phyloP scores from a whole-genome alignment of 2,329 filamentous ascomycete genomes.

The Boeremia exigua region DNA sequence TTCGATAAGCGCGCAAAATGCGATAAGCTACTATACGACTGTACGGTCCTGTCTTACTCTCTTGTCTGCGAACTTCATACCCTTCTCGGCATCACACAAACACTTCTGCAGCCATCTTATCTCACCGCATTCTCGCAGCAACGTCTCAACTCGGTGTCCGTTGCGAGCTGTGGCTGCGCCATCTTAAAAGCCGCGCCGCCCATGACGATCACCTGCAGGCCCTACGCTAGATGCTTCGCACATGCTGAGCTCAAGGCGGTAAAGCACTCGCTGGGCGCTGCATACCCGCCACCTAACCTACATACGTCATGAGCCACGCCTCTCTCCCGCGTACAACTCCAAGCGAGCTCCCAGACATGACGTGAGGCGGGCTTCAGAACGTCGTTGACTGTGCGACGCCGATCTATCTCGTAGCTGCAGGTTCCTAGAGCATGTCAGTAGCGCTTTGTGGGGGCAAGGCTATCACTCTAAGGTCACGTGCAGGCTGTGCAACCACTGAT shows the following conservation, averaged over 20 bases:
- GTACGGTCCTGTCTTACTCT: neutral
- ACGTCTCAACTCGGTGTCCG: conserved; percentile 6
- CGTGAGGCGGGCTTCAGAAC: neutral
- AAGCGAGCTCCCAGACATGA: neutral
- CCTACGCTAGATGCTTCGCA: conserved; percentile 12
- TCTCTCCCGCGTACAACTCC: neutral
- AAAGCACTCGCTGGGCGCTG: neutral
- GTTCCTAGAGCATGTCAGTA: too few species aligned
- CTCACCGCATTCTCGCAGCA: conserved; percentile 17
- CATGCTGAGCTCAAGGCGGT: conserved; percentile 5
- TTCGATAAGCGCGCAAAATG: neutral
- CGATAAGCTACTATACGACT: conserved; percentile 4
- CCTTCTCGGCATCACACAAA: neutral
- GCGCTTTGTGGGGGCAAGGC: too few species aligned
- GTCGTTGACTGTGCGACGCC: too few species aligned
- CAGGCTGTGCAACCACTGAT: too few species aligned
- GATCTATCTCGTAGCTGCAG: too few species aligned
- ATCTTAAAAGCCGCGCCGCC: conserved; percentile 15
- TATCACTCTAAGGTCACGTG: too few species aligned
- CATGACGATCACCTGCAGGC: conserved; percentile 30
- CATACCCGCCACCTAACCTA: neutral
- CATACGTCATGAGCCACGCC: conserved; percentile 6
- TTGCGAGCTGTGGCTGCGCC: conserved; percentile 9
- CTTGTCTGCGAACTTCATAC: neutral
- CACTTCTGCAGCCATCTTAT: neutral